Evolutionary conservation across 805 yeast species (phyloP).

Genomic region (Candida loeiensis): DNA sequence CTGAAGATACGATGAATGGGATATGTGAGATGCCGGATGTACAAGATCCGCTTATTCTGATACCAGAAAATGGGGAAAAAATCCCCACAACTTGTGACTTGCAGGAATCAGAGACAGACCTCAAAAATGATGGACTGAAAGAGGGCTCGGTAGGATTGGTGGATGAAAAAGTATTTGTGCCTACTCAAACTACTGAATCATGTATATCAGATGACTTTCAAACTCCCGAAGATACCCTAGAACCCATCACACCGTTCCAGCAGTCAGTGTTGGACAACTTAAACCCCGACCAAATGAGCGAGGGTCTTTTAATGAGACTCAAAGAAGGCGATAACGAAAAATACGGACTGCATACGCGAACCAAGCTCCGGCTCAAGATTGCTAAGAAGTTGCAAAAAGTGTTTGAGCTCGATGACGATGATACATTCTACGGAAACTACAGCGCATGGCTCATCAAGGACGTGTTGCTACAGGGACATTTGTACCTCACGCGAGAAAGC

Average conservation of each 20-base stretch:
- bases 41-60: not conserved
- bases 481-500: slow-evolving; percentile 63
- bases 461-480: slow-evolving; percentile 81
- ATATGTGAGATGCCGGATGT: not conserved
- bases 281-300: slow-evolving; percentile 16
- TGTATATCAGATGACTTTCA: too few relatives aligned
- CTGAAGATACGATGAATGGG: not conserved
- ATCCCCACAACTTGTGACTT: too few relatives aligned
- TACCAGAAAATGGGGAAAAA: too few relatives aligned
- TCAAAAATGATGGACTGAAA: too few relatives aligned
- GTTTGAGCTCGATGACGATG: slow-evolving; percentile 49
- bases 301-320: slow-evolving; percentile 13
- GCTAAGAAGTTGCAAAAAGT: slow-evolving; percentile 35
- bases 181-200: too few relatives aligned
- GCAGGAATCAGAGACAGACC: too few relatives aligned
- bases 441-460: slow-evolving; percentile 80
- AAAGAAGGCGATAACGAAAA: slow-evolving; percentile 7
- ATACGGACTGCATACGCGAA: slow-evolving; percentile 7
- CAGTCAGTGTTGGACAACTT: slow-evolving; percentile 30
- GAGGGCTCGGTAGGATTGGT: too few relatives aligned
- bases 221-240: not conserved
- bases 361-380: slow-evolving; percentile 22
- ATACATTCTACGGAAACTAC: slow-evolving; percentile 56
- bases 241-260: slow-evolving; percentile 19
- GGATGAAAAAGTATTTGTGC: too few relatives aligned